Conservation (phyloP, 257 asterid genomes). For the Cruciata laevipes region DNA sequence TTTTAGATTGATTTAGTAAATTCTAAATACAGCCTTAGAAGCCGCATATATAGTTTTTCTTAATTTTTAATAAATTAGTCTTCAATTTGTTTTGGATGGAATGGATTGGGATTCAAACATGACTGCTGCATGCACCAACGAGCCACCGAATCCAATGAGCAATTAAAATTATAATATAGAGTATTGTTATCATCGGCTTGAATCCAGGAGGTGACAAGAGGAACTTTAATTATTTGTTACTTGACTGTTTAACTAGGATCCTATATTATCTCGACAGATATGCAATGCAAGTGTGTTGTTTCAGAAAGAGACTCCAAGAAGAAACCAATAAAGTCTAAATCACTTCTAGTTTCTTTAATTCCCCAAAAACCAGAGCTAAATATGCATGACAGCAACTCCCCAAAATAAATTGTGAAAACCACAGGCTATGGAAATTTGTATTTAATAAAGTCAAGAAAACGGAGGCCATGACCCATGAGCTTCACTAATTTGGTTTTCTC, state of each 20-base stretch:
- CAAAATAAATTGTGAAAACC: neutral
- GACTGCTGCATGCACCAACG: too few relatives aligned
- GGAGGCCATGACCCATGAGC: too few relatives aligned
- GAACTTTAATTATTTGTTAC: neutral
- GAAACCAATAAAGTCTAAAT: neutral
- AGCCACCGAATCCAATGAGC: neutral
- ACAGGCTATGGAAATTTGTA: neutral
- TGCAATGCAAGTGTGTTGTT: neutral
- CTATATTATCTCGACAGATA: neutral
- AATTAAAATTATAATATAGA: too few relatives aligned
- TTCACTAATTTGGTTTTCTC: too few relatives aligned
- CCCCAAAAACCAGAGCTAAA: neutral
- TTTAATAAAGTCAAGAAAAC: too few relatives aligned
- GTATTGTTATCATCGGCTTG: neutral
- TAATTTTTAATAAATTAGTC: too few relatives aligned
- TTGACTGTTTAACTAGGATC: constrained; percentile 1
- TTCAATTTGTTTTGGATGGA: too few relatives aligned
- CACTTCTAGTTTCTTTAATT: neutral
- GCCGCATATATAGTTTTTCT: too few relatives aligned
- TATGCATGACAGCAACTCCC: too few relatives aligned
- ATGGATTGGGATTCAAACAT: too few relatives aligned
- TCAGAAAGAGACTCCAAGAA: constrained; percentile 5
- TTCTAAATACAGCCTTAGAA: too few relatives aligned
- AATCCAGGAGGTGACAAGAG: neutral
- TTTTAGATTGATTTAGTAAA: too few relatives aligned